phyloP scores from a whole-genome alignment of 2,329 filamentous ascomycete species.

The Aspergillus felis region DNA sequence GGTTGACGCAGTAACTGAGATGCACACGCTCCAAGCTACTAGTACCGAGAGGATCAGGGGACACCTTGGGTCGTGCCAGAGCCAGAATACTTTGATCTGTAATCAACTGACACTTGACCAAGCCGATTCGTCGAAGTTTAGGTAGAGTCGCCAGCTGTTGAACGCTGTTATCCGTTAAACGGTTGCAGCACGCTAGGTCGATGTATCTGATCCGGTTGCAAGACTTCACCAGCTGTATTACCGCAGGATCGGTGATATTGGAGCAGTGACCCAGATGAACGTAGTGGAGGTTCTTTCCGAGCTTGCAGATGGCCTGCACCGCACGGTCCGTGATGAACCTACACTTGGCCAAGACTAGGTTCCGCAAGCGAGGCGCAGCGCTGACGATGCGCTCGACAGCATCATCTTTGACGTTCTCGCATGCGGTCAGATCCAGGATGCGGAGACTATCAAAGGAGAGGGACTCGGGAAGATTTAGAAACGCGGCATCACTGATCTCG shows the following conservation, averaged over 20 bases:
- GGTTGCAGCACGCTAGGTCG: slow-evolving; percentile 89
- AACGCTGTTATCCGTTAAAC: slow-evolving; percentile 83
- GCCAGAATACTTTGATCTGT: slow-evolving; percentile 86
- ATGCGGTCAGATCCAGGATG: slow-evolving; percentile 91
- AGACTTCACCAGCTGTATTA: slow-evolving; percentile 73
- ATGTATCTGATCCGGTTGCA: slow-evolving; percentile 98
- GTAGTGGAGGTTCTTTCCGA: slow-evolving; percentile 96
- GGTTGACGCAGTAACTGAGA: slow-evolving; percentile 85
- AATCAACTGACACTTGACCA: slow-evolving; percentile 90
- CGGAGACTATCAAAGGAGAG: slow-evolving; percentile 79
- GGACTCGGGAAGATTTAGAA: slow-evolving; percentile 68
- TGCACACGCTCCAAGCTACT: slow-evolving; percentile 87
- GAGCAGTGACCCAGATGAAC: slow-evolving; percentile 92
- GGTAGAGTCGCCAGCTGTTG: slow-evolving; percentile 78
- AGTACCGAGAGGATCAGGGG: slow-evolving; percentile 55
- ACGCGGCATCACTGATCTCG: slow-evolving; percentile 81
- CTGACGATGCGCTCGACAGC: slow-evolving; percentile 85
- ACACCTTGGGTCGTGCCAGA: slow-evolving; percentile 62
- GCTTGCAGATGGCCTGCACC: slow-evolving; percentile 77
- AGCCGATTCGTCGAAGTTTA: slow-evolving; percentile 87
- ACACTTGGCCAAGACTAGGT: slow-evolving; percentile 92
- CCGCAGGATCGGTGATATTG: slow-evolving; percentile 83
- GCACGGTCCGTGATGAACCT: slow-evolving; percentile 85
- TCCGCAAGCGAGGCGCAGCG: slow-evolving; percentile 80
- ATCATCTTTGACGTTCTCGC: slow-evolving; percentile 75